Percentiles rank a stretch among this genome's conserved stretches.
phyloP scores from a whole-genome alignment of 2,329 filamentous ascomycete species.

The Fusarium transvaalense region DNA sequence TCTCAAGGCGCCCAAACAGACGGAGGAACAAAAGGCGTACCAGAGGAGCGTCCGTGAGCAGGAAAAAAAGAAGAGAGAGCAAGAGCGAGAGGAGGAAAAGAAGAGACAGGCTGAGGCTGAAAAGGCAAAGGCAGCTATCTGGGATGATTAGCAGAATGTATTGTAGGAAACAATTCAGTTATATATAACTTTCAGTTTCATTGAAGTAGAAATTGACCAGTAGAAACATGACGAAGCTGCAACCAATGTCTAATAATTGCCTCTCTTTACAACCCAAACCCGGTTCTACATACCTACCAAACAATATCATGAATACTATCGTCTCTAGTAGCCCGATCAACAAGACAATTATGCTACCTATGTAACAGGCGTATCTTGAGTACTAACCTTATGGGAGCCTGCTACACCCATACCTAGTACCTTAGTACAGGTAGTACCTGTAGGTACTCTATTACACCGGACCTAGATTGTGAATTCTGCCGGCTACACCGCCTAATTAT shows the following conservation, averaged over 20 bases:
- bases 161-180: not conserved
- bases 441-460: no score
- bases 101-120: constrained; percentile 74
- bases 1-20: constrained; percentile 81
- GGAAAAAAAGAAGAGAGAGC: constrained; percentile 81
- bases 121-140: constrained; percentile 84
- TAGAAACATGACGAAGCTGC: not conserved
- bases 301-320: no score
- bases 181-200: not conserved
- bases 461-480: constrained; percentile 18
- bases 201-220: not conserved
- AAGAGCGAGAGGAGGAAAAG: constrained; percentile 75
- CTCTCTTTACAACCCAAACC: not conserved
- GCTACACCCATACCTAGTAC: no score
- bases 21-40: constrained; percentile 89
- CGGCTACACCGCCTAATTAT: constrained; percentile 50
- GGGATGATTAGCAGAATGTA: constrained; percentile 73
- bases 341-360: no score
- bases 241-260: not conserved
- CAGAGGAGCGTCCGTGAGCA: constrained; percentile 85
- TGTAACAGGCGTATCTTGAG: not conserved
- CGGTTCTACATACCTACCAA: no score
- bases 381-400: no score
- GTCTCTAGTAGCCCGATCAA: no score
- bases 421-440: no score